Evolutionary conservation across 148 eudicot species (phyloP).

Genomic region (Suaeda aralocaspica): DNA sequence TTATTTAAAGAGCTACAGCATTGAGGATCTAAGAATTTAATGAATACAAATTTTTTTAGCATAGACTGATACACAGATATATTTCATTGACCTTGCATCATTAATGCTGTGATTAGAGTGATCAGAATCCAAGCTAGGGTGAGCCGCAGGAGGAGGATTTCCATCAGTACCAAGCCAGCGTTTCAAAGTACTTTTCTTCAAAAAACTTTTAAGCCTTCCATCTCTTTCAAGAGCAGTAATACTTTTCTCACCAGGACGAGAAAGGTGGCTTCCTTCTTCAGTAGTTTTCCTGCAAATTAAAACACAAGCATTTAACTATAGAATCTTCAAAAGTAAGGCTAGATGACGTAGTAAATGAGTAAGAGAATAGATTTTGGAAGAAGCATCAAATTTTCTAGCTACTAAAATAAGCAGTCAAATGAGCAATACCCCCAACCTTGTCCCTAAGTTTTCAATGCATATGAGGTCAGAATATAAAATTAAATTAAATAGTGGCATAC

Average conservation of each 20-base stretch:
- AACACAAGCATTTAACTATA: constrained; percentile 13
- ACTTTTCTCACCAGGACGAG: constrained; percentile 39
- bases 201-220: constrained; percentile 61
- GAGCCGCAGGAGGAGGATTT: constrained; percentile 37
- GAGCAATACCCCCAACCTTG: no score
- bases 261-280: constrained; percentile 34
- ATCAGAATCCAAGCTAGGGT: constrained; percentile 33
- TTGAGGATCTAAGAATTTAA: not conserved
- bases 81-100: constrained; percentile 59
- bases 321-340: no score
- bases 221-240: constrained; percentile 44
- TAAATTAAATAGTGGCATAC: not conserved
- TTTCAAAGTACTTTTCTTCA: constrained; percentile 57
- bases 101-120: constrained; percentile 47
- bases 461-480: not conserved
- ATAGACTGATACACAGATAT: not conserved
- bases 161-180: constrained; percentile 52
- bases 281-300: constrained; percentile 40
- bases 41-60: not conserved
- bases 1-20: not conserved
- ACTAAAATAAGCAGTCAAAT: not conserved
- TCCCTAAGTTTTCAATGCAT: no score
- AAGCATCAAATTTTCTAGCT: not conserved
- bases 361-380: not conserved
- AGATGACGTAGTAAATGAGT: not conserved